phyloP scores from a whole-genome alignment of 2,329 filamentous ascomycete genomes.

The Colletotrichum scovillei region DNA sequence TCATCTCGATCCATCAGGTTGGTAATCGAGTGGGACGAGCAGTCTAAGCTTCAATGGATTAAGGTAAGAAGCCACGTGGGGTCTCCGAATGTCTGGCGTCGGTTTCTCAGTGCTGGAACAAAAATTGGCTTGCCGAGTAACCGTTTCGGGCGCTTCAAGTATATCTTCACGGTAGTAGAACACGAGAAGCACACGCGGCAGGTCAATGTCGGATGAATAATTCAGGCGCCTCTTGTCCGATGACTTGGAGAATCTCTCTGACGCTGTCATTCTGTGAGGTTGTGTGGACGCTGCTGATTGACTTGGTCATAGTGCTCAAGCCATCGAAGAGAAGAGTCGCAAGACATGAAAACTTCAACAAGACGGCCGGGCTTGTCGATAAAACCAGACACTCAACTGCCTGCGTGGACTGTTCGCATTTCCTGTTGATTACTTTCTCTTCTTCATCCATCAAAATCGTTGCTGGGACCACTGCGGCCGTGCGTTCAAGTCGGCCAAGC shows the following conservation, averaged over 20 bases:
- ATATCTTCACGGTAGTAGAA: background rate
- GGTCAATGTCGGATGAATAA: background rate
- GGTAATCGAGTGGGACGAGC: background rate
- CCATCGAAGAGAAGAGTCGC: background rate
- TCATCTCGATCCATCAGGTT: background rate
- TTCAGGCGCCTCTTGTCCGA: background rate
- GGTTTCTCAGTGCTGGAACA: background rate
- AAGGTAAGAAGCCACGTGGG: background rate
- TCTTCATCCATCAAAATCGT: background rate
- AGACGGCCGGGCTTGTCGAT: background rate
- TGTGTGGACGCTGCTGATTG: background rate
- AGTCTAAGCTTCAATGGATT: background rate
- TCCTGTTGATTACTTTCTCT: background rate
- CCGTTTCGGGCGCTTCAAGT: background rate
- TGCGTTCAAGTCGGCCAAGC: background rate
- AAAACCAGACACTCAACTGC: background rate
- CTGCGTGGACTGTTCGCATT: background rate
- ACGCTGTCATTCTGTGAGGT: background rate
- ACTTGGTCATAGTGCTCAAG: background rate
- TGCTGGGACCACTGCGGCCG: background rate
- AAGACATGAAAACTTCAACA: no score
- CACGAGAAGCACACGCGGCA: background rate
- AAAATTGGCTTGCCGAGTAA: background rate
- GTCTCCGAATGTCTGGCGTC: background rate
- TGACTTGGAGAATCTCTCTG: background rate